Conservation (phyloP, 2,329 filamentous ascomycete species). For the Monilinia vaccinii-corymbosi region DNA sequence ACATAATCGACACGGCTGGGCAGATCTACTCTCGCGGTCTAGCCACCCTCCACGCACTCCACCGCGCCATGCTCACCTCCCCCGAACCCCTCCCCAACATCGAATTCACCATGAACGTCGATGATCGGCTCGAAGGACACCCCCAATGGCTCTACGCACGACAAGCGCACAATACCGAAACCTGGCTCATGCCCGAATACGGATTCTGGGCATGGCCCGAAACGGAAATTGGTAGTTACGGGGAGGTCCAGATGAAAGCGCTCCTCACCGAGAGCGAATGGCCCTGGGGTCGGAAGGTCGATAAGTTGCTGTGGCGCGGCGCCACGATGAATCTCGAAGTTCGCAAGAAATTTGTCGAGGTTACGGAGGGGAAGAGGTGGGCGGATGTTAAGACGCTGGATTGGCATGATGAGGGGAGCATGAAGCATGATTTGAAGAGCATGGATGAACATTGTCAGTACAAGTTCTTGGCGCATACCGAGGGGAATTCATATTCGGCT, state of each 20-base stretch:
- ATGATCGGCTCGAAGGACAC: conserved; percentile 34
- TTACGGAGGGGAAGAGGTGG: conserved; percentile 31
- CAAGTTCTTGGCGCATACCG: conserved; percentile 6
- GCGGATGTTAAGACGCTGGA: conserved; percentile 34
- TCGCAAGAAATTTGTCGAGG: conserved; percentile 13
- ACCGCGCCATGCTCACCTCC: conserved; percentile 41
- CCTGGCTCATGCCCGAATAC: conserved; percentile 46
- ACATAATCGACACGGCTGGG: conserved; percentile 1
- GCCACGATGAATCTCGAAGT: conserved; percentile 32
- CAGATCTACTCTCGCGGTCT: conserved; percentile 21
- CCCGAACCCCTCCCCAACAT: conserved; percentile 40
- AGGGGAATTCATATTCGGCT: not conserved
- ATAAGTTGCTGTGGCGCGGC: conserved; percentile 40
- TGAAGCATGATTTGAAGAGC: conserved; percentile 6
- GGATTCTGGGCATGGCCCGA: conserved; percentile 44
- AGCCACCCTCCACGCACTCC: conserved; percentile 42
- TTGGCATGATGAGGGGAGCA: conserved; percentile 6
- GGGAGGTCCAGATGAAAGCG: conserved; percentile 32
- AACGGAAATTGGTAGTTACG: conserved; percentile 38
- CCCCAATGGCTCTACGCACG: conserved; percentile 4
- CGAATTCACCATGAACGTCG: conserved; percentile 42
- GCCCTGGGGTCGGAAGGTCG: conserved; percentile 29
- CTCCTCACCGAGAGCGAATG: conserved; percentile 28
- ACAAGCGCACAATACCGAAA: not conserved
- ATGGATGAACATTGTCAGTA: conserved; percentile 8